Evolutionary conservation across 2,329 filamentous ascomycete genomes (phyloP).

Genomic region (Cladorrhinum sp.): DNA sequence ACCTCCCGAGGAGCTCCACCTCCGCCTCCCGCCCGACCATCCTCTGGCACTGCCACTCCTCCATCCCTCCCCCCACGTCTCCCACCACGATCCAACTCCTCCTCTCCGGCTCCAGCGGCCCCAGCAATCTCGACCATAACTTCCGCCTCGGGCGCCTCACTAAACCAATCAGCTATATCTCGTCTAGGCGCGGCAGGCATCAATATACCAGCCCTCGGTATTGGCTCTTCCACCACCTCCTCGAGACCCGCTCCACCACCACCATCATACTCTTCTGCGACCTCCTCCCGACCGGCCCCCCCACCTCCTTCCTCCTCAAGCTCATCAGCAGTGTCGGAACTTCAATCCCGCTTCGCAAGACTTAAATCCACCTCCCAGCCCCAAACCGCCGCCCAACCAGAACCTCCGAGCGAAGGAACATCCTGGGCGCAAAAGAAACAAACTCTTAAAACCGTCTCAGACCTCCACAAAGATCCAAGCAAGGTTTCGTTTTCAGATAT

Average conservation of each 20-base stretch:
- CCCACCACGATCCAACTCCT: conserved; percentile 61
- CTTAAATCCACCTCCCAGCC: conserved; percentile 38
- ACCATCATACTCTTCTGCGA: no score
- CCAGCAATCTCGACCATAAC: conserved; percentile 39
- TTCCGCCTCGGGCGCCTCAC: background rate
- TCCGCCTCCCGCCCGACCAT: conserved; percentile 18
- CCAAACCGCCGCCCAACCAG: conserved; percentile 36
- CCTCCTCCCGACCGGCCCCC: no score
- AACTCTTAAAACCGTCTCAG: conserved; percentile 58
- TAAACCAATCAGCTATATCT: conserved; percentile 58
- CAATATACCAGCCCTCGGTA: conserved; percentile 74
- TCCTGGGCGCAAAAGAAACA: conserved; percentile 64
- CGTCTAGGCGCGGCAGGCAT: conserved; percentile 72
- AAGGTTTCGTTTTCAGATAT: conserved; percentile 60
- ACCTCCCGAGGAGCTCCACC: background rate
- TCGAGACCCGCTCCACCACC: conserved; percentile 30
- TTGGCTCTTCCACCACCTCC: conserved; percentile 43
- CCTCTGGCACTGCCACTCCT: conserved; percentile 33
- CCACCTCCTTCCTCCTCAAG: conserved; percentile 20
- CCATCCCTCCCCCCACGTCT: conserved; percentile 65
- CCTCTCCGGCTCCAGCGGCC: conserved; percentile 42
- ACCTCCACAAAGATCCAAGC: conserved; percentile 59
- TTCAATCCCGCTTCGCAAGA: conserved; percentile 58
- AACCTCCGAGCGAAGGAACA: conserved; percentile 46
- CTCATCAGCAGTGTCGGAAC: conserved; percentile 55